Evolutionary conservation across 495 filamentous ascomycete genomes (phyloP), one percentile per base, ranked within the genome.

Genomic region (Trypethelium eluteriae): DNA sequence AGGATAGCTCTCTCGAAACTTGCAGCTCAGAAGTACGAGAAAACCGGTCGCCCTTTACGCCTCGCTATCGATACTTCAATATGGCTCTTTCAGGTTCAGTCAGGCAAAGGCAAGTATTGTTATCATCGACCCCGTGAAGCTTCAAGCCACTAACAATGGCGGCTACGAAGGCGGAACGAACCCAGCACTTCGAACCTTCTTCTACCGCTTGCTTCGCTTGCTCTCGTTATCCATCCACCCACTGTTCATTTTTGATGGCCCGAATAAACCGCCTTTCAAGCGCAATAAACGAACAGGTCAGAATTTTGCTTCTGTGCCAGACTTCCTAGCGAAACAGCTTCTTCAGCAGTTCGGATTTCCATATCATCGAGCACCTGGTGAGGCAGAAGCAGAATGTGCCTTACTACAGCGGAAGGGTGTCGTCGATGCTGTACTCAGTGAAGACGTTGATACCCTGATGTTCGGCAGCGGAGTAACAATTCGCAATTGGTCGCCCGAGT

Each of bases 371-470:
- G 95, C 95, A 1, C 95, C 94, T 0, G 95, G 94, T 14, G 95
- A 99, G 72, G 95, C 95, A 1, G 95, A 99, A 72, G 95, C 95
- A 0, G 95, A 99, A 78, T 98, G 95, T 67, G 94, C 95, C 0
- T 76, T 92, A 2, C 75, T 99, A 25, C 93, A 99, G 74, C 82
- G 83, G 65, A 83, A 86, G 38, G 92, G 92, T 0, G 80, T 96
- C 53, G 95, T 98, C 2, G 95, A 99, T 76, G 94, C 90, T 0
- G 95, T 98, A 12, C 83, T 99, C 71, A 97, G 91, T 73, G 93
- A 99, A 75, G 95, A 99, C 80, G 92, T 97, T 46, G 95, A 99
- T 75, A 92, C 95, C 2, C 82, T 99, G 71, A 98, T 99, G 95
- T 99, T 98, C 74, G 95, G 95, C 2, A 92, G 90, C 59, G 84